A percentile compares a stretch with the other conserved stretches of the same genome.
Conservation (phyloP, 2,329 filamentous ascomycete species). For the Penicillium sclerotigenum region DNA sequence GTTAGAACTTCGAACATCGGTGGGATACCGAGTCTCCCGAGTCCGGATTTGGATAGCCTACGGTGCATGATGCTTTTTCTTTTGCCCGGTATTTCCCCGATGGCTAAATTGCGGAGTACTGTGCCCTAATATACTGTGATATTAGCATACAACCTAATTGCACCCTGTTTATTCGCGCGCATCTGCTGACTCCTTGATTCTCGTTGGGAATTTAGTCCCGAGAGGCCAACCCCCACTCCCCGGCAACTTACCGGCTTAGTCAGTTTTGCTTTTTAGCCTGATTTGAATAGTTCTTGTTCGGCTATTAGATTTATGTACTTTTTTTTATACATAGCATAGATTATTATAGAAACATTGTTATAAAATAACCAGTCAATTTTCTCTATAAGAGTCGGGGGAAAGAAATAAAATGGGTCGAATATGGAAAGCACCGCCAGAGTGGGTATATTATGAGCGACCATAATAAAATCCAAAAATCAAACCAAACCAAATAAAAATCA, state of each 20-base stretch:
- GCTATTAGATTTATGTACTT: neutral
- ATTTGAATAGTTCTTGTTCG: neutral
- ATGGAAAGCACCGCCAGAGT: neutral
- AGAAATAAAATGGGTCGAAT: neutral
- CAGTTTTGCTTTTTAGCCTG: neutral
- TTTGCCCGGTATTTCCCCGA: constrained; percentile 3
- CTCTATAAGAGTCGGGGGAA: neutral
- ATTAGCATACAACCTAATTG: neutral
- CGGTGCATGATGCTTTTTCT: neutral
- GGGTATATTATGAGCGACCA: constrained; percentile 8
- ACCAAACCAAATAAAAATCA: neutral
- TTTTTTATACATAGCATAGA: neutral
- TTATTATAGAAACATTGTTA: no score
- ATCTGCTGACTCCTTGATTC: neutral
- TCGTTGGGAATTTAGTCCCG: neutral
- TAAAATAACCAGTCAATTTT: neutral
- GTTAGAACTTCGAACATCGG: constrained; percentile 1
- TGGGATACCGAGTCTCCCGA: constrained; percentile 11
- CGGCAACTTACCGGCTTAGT: neutral
- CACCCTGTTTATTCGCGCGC: neutral
- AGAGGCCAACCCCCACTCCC: neutral
- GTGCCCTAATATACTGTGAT: neutral
- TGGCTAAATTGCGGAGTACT: neutral
- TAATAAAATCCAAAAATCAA: neutral
- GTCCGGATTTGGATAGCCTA: constrained; percentile 1